Evolutionary conservation across 176 grass and related monocot species (phyloP).

Genomic region (Aegilops umbellulata): DNA sequence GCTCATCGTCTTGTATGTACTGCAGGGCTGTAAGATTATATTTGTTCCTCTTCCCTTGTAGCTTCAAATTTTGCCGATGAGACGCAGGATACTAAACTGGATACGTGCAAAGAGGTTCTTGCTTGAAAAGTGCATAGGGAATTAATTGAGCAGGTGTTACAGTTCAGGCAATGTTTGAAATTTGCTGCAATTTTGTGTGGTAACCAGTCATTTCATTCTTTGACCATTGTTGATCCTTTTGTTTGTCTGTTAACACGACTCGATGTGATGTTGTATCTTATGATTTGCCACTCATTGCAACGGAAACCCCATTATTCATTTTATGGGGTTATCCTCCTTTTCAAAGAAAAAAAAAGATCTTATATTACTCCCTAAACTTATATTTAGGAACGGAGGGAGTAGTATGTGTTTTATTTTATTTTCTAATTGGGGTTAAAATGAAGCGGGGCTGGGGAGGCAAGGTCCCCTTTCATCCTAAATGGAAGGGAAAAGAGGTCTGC

Average conservation of each 20-base stretch:
- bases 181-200: neutral
- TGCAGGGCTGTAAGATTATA: slow-evolving; percentile 20
- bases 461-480: too few relatives aligned
- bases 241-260: neutral
- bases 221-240: neutral
- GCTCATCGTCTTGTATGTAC: slow-evolving; percentile 26
- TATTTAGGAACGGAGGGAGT: too few relatives aligned
- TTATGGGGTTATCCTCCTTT: neutral
- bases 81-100: slow-evolving; percentile 18
- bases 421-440: too few relatives aligned
- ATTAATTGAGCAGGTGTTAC: neutral
- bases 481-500: too few relatives aligned
- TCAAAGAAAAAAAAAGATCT: too few relatives aligned
- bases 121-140: slow-evolving; percentile 6
- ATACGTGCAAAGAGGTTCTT: slow-evolving; percentile 30
- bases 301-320: neutral
- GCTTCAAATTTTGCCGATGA: slow-evolving; percentile 42
- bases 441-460: too few relatives aligned
- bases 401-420: too few relatives aligned
- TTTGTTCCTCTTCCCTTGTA: slow-evolving; percentile 22
- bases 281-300: slow-evolving; percentile 18
- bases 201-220: slow-evolving; percentile 18
- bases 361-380: too few relatives aligned
- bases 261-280: neutral
- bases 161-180: neutral